Evolutionary conservation across 805 yeast genomes (phyloP), one percentile per base, ranked within the genome.

Genomic region (Maudiozyma barnettii): DNA sequence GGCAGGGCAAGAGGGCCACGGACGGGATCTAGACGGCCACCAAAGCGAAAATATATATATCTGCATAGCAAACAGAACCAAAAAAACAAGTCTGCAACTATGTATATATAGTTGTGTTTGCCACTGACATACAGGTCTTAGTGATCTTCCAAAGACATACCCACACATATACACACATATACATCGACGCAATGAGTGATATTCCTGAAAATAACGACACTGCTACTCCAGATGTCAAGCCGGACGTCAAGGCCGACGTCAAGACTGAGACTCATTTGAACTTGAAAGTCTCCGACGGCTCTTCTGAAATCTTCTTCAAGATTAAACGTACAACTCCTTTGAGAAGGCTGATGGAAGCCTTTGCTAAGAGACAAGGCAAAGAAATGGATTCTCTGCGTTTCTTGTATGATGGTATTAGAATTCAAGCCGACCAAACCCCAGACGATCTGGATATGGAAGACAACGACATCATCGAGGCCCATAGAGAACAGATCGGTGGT

Each of bases 351-450:
- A 91, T 93, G 89, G 98, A 91, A 61, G 96, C 97, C 12, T 93
- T 91, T 67, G 95, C 98, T 66, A 90, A 90, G 71, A 85, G 99
- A 74, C 96, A 91, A 63, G 98, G 98, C 40, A 91, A 91, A 66
- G 80, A 84, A 54, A 70, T 84, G 62, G 79, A 77, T 56, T 79
- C 91, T 45, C 72, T 93, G 65, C 80, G 98, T 67, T 93, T 93
- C 66, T 73, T 93, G 61, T 82, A 82, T 63, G 99, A 93, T 55
- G 99, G 99, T 53, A 84, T 88, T 56, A 81, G 98, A 63, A 81
- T 93, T 50, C 75, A 77, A 53, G 84, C 90, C 9, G 90, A 84
- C 50, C 88, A 86, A 59, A 93, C 99, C 4, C 98, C 99, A 6
- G 95, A 85, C 38, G 86, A 81, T 53, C 75, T 93, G 59, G 98